Percentiles rank a stretch among this genome's conserved stretches.
Evolutionary conservation across 2,329 filamentous ascomycete species (phyloP).

Genomic region (Cercospora brassicicola): DNA sequence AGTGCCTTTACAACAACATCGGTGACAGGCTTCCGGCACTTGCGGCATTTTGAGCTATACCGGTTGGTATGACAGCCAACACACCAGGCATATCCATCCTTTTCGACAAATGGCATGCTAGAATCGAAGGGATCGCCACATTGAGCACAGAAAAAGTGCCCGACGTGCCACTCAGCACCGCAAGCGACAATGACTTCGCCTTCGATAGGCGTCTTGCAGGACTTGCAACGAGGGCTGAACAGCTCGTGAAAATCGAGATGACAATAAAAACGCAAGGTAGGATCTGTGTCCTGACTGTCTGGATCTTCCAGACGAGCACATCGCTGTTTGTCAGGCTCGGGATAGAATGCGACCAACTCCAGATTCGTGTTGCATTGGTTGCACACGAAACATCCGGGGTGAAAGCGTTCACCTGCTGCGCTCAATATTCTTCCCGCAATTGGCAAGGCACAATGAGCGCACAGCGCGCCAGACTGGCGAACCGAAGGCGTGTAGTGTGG

Average conservation of each 20-base stretch:
- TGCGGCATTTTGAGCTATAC: conserved; percentile 84
- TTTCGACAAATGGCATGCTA: conserved; percentile 83
- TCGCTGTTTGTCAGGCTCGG: conserved; percentile 75
- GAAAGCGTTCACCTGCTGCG: conserved; percentile 78
- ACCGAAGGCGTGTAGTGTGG: conserved; percentile 49
- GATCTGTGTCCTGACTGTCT: conserved; percentile 62
- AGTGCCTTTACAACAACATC: conserved; percentile 88
- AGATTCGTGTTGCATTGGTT: conserved; percentile 82
- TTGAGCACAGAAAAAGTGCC: conserved; percentile 98
- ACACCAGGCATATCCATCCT: conserved; percentile 97
- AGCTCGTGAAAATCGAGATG: conserved; percentile 98
- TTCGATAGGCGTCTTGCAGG: conserved; percentile 93
- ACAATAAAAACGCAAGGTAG: conserved; percentile 82
- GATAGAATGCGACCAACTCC: conserved; percentile 94
- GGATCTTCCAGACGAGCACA: conserved; percentile 55
- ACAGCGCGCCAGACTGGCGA: conserved; percentile 66
- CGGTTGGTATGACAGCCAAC: conserved; percentile 87
- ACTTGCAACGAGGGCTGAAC: conserved; percentile 89
- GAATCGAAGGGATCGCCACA: conserved; percentile 78
- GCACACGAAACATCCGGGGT: conserved; percentile 90
- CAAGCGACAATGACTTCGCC: conserved; percentile 92
- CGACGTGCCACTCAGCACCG: conserved; percentile 93
- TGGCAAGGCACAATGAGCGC: conserved; percentile 77
- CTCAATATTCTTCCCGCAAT: conserved; percentile 91
- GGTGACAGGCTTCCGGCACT: conserved; percentile 79